phyloP scores from a whole-genome alignment of 2,329 filamentous ascomycete genomes.

The Plenodomus lindquistii region DNA sequence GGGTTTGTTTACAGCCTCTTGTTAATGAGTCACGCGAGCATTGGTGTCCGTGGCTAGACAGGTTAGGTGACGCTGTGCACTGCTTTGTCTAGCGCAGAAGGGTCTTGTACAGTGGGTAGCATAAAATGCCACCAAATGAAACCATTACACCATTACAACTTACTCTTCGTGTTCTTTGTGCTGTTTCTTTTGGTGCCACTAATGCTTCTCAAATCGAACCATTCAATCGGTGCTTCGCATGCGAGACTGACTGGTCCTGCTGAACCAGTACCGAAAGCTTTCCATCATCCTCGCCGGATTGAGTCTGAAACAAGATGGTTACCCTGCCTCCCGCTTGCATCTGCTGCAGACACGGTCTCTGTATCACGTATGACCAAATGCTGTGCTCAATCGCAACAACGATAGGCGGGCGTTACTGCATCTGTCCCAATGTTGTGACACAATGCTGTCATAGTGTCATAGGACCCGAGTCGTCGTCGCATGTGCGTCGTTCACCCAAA shows the following conservation, averaged over 20 bases:
- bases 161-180: neutral
- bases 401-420: slow-evolving; percentile 11
- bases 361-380: slow-evolving; percentile 1
- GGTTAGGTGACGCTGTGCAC: slow-evolving; percentile 21
- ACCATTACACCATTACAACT: slow-evolving; percentile 4
- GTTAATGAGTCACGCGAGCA: slow-evolving; percentile 18
- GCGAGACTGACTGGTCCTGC: neutral
- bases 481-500: slow-evolving; percentile 1
- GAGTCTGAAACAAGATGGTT: neutral
- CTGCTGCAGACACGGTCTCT: neutral
- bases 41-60: slow-evolving; percentile 1
- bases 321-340: neutral
- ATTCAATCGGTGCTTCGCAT: neutral
- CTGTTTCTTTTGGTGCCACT: neutral
- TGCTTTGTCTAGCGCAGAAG: slow-evolving; percentile 29
- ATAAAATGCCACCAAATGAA: slow-evolving; percentile 19
- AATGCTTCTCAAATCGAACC: neutral
- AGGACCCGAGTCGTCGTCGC: neutral
- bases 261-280: neutral
- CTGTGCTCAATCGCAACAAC: slow-evolving; percentile 2
- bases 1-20: slow-evolving; percentile 10
- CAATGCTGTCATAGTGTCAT: slow-evolving; percentile 11
- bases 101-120: slow-evolving; percentile 27
- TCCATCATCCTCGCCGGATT: neutral
- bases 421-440: slow-evolving; percentile 13